Conservation (phyloP, 257 asterid species). For the Primulina huaijiensis region DNA sequence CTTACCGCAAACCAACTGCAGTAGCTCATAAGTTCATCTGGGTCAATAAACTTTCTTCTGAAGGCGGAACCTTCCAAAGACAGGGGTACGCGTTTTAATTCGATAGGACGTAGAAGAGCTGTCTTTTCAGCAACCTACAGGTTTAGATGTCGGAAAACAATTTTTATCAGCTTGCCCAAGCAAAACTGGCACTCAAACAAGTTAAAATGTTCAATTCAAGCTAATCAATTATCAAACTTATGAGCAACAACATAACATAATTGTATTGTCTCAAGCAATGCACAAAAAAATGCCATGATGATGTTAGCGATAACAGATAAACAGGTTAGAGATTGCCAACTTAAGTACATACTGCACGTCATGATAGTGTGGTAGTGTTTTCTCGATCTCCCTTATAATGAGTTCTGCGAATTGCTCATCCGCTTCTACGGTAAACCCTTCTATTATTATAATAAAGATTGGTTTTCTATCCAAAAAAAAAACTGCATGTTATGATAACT, state of each 20-base stretch:
- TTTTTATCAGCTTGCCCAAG: slow-evolving; percentile 22
- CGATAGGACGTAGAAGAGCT: slow-evolving; percentile 87
- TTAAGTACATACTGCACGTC: slow-evolving; percentile 6
- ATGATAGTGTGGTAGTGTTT: no score
- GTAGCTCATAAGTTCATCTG: slow-evolving; percentile 92
- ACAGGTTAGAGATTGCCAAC: slow-evolving; percentile 3
- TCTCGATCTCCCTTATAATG: no score
- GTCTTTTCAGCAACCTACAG: slow-evolving; percentile 96
- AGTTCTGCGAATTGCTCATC: no score
- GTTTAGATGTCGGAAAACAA: slow-evolving; percentile 22
- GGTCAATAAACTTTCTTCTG: slow-evolving; percentile 79
- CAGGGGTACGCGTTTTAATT: slow-evolving; percentile 75
- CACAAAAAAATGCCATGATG: slow-evolving; percentile 6
- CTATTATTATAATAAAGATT: no score
- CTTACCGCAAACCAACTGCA: slow-evolving; percentile 99
- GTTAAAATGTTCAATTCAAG: not conserved
- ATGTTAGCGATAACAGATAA: slow-evolving; percentile 9
- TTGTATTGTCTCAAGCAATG: not conserved
- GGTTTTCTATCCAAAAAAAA: no score
- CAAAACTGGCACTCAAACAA: not conserved
- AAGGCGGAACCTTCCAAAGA: slow-evolving; percentile 94
- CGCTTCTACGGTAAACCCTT: no score
- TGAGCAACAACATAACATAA: not conserved
- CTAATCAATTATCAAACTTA: slow-evolving; percentile 1
- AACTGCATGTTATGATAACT: no score